These are phyloP conservation scores for Wickerhamiella dianesei DNA, from an alignment of 805 yeast genomes.

Conservation along the genomic window DNA sequence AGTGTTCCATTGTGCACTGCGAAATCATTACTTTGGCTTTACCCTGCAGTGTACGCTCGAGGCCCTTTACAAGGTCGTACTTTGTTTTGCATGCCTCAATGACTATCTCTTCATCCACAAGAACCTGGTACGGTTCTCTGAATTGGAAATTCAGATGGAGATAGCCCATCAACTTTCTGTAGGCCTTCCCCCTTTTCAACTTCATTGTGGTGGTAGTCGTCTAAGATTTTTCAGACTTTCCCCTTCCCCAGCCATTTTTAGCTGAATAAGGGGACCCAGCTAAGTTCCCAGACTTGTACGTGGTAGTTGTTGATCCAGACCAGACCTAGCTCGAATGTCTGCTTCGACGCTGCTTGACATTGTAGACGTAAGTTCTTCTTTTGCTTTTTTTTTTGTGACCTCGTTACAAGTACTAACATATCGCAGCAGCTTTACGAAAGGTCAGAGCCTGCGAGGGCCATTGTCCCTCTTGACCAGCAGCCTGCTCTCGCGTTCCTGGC, in stretches of 20 bases:
- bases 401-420: constrained; percentile 1
- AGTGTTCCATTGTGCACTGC: constrained; percentile 83
- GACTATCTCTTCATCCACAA: constrained; percentile 72
- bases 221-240: not conserved
- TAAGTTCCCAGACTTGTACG: no score
- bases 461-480: constrained; percentile 19
- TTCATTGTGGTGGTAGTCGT: constrained; percentile 42
- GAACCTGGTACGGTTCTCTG: constrained; percentile 83
- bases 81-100: constrained; percentile 50
- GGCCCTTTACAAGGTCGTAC: constrained; percentile 68
- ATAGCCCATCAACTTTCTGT: constrained; percentile 82
- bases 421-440: constrained; percentile 6
- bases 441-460: constrained; percentile 15
- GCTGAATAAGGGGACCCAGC: not conserved
- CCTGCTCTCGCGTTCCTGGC: constrained; percentile 14
- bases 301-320: no score
- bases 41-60: constrained; percentile 68
- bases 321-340: not conserved
- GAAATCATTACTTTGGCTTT: constrained; percentile 84
- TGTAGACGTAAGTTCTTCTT: not conserved
- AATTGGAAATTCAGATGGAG: constrained; percentile 78
- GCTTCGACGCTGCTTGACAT: not conserved
- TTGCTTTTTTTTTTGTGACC: no score
- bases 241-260: no score
- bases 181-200: constrained; percentile 89